Percentiles rank a stretch among this genome's conserved stretches.
Conservation (phyloP, 768 basidiomycete genomes). For the Termitomyces sp. region DNA sequence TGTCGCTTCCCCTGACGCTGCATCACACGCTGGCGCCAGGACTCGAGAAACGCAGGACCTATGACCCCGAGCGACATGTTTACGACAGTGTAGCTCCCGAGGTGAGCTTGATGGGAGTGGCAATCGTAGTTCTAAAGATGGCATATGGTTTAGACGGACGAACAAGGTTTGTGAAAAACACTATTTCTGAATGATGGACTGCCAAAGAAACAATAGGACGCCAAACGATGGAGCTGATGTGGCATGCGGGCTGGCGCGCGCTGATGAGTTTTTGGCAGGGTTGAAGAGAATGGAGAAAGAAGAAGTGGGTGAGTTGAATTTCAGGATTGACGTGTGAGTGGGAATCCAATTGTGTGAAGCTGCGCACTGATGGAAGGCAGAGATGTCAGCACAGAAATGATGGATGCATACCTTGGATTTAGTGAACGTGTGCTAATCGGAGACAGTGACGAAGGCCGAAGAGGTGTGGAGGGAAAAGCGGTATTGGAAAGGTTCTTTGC, state of each 20-base stretch:
- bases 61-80: slow-evolving; percentile 44
- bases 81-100: slow-evolving; percentile 71
- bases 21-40: slow-evolving; percentile 50
- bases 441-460: slow-evolving; percentile 22
- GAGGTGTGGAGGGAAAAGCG: slow-evolving; percentile 2
- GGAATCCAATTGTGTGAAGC: not conserved
- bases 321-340: slow-evolving; percentile 44
- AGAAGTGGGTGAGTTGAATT: slow-evolving; percentile 34
- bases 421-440: slow-evolving; percentile 53
- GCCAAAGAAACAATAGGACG: slow-evolving; percentile 28
- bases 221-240: slow-evolving; percentile 50
- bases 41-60: slow-evolving; percentile 27
- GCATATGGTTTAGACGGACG: slow-evolving; percentile 80
- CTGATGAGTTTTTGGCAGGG: slow-evolving; percentile 42
- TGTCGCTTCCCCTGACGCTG: slow-evolving; percentile 59
- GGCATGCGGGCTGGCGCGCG: slow-evolving; percentile 53
- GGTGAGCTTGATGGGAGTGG: slow-evolving; percentile 52
- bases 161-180: slow-evolving; percentile 26
- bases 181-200: slow-evolving; percentile 28
- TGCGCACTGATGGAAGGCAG: slow-evolving; percentile 30
- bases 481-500: slow-evolving; percentile 42
- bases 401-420: slow-evolving; percentile 67
- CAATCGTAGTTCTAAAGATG: slow-evolving; percentile 77
- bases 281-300: slow-evolving; percentile 35
- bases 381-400: slow-evolving; percentile 43